Conservation (phyloP, 2,329 filamentous ascomycete species). For the Paraphoma chrysanthemicola region DNA sequence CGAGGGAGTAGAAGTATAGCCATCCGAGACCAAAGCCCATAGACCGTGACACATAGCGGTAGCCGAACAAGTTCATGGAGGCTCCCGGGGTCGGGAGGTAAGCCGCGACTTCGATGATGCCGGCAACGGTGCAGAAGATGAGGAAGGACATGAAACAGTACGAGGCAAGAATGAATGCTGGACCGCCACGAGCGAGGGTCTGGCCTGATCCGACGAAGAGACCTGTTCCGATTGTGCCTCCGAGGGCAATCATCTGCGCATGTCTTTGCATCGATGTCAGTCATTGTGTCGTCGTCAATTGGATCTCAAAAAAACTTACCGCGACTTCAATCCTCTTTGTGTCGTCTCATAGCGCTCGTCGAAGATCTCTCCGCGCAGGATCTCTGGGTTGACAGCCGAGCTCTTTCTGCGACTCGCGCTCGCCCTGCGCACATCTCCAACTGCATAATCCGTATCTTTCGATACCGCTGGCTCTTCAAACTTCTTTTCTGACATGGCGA, state of each 20-base stretch:
- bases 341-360: constrained; percentile 46
- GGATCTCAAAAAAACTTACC: constrained; percentile 30
- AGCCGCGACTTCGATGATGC: constrained; percentile 58
- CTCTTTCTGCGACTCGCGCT: constrained; percentile 20
- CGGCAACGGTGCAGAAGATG: constrained; percentile 32
- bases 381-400: constrained; percentile 31
- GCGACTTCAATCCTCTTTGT: constrained; percentile 49
- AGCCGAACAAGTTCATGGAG: constrained; percentile 59
- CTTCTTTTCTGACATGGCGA: constrained; percentile 27
- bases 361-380: constrained; percentile 38
- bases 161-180: constrained; percentile 38
- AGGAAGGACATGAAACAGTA: constrained; percentile 39
- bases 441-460: constrained; percentile 15
- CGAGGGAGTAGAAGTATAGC: constrained; percentile 40
- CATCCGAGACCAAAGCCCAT: constrained; percentile 51
- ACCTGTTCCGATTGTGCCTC: constrained; percentile 66
- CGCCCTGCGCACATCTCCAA: constrained; percentile 12
- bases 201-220: constrained; percentile 66
- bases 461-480: constrained; percentile 5
- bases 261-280: constrained; percentile 49
- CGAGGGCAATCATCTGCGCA: constrained; percentile 68
- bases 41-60: constrained; percentile 66
- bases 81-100: constrained; percentile 65
- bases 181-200: constrained; percentile 52
- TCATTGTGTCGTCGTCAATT: constrained; percentile 39